These are phyloP conservation scores for Arthrobotrys sphaeroides DNA, from an alignment of 2,329 filamentous ascomycete species.

Conservation along the genomic window DNA sequence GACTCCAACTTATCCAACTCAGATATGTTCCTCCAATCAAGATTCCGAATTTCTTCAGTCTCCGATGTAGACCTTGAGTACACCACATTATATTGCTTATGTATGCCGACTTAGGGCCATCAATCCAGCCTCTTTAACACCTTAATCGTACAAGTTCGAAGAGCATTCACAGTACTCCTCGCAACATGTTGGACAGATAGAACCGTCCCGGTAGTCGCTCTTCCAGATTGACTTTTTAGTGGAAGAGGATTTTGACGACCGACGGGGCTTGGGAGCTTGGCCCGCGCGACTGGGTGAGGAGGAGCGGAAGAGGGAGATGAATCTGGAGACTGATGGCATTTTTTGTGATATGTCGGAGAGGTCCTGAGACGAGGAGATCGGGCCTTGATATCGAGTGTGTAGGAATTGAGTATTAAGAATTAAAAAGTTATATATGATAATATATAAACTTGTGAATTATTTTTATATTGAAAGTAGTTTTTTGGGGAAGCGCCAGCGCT, in stretches of 20 bases:
- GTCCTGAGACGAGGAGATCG: not conserved
- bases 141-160: constrained; percentile 9
- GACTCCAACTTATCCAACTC: too few species aligned
- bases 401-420: not conserved
- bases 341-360: not conserved
- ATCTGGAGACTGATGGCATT: constrained; percentile 22
- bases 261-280: not conserved
- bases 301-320: constrained; percentile 22
- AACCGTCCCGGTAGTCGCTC: not conserved
- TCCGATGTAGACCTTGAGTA: too few species aligned
- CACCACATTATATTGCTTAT: too few species aligned
- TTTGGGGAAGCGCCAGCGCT: constrained; percentile 10
- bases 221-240: not conserved
- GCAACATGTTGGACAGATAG: constrained; percentile 19
- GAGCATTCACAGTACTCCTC: constrained; percentile 9
- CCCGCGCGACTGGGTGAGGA: not conserved
- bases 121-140: too few species aligned
- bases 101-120: too few species aligned
- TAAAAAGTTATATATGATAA: not conserved
- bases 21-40: too few species aligned
- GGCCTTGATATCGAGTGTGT: not conserved
- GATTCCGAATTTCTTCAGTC: too few species aligned
- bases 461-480: not conserved
- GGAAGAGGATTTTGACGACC: constrained; percentile 4
- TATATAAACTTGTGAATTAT: too few species aligned